Evolutionary conservation across 2,329 filamentous ascomycete species (phyloP).

Genomic region (Fusarium sp.): DNA sequence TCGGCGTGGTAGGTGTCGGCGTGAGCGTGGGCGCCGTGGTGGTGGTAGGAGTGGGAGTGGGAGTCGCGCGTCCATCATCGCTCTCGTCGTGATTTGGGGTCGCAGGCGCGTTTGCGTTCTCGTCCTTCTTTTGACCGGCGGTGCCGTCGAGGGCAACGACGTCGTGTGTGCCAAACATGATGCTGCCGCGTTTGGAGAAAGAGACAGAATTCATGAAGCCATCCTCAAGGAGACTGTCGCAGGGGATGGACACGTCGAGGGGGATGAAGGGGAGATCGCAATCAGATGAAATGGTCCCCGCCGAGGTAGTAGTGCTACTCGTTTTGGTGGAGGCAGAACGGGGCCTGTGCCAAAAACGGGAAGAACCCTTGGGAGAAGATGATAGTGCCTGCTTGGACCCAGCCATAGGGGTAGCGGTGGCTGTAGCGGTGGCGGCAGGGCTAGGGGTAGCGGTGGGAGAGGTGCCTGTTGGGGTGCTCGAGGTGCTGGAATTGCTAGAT

Average conservation of each 20-base stretch:
- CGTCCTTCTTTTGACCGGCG: conserved; percentile 26
- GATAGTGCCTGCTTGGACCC: conserved; percentile 38
- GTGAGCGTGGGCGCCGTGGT: conserved; percentile 22
- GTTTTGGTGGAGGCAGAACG: conserved; percentile 46
- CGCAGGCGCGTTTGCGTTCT: conserved; percentile 19
- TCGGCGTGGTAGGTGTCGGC: conserved; percentile 31
- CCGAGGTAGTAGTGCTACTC: conserved; percentile 46
- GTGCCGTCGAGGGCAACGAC: conserved; percentile 42
- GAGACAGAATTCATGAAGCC: conserved; percentile 70
- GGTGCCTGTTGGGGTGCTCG: conserved; percentile 35
- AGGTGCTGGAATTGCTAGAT: conserved; percentile 31
- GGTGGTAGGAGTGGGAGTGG: conserved; percentile 35
- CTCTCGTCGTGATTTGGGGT: conserved; percentile 33
- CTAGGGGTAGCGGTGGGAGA: conserved; percentile 13
- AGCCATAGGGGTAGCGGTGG: conserved; percentile 36
- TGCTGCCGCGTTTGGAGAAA: conserved; percentile 76
- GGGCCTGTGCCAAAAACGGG: conserved; percentile 50
- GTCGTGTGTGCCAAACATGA: conserved; percentile 71
- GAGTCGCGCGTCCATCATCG: conserved; percentile 44
- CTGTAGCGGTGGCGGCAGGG: conserved; percentile 34
- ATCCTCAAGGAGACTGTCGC: conserved; percentile 70
- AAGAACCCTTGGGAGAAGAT: conserved; percentile 41
- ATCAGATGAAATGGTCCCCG: conserved; percentile 44
- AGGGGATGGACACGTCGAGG: conserved; percentile 71
- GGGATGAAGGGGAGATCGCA: conserved; percentile 62